These are phyloP conservation scores for Fusarium sp. DNA, from an alignment of 2,329 filamentous ascomycete genomes.

Conservation along the genomic window DNA sequence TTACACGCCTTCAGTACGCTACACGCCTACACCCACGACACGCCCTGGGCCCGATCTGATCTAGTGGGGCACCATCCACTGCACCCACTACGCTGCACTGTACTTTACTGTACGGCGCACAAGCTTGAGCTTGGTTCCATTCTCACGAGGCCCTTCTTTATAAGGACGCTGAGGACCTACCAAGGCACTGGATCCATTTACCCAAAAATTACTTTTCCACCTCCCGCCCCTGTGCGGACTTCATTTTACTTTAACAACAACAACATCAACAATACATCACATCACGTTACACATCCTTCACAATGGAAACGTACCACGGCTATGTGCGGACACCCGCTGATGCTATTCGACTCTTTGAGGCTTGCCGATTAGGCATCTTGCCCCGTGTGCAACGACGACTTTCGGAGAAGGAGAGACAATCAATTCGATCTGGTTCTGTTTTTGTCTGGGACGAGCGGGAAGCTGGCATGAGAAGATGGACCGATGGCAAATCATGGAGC, in stretches of 20 bases:
- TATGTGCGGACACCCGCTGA: slow-evolving; percentile 95
- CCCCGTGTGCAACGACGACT: slow-evolving; percentile 92
- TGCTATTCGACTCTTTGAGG: slow-evolving; percentile 98
- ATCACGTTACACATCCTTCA: slow-evolving; percentile 46
- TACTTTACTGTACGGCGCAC: slow-evolving; percentile 26
- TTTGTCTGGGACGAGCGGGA: slow-evolving; percentile 99
- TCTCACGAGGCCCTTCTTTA: slow-evolving; percentile 37
- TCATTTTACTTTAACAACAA: slow-evolving; percentile 1
- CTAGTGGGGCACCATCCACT: slow-evolving; percentile 40
- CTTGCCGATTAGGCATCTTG: slow-evolving; percentile 87
- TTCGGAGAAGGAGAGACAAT: slow-evolving; percentile 96
- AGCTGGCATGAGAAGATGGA: slow-evolving; percentile 98
- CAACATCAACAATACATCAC: slow-evolving; percentile 21
- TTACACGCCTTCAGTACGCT: slow-evolving; percentile 6
- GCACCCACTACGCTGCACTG: too few relatives aligned
- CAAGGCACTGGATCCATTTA: slow-evolving; percentile 31
- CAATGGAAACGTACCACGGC: slow-evolving; percentile 97
- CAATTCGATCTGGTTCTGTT: slow-evolving; percentile 95
- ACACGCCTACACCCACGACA: slow-evolving; percentile 5
- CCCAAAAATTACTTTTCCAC: slow-evolving; percentile 23
- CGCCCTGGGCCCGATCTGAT: slow-evolving; percentile 47
- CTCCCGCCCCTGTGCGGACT: slow-evolving; percentile 36
- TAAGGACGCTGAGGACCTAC: slow-evolving; percentile 40
- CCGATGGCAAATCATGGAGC: slow-evolving; percentile 98
- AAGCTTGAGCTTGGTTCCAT: slow-evolving; percentile 39